phyloP scores from a whole-genome alignment of 2,329 filamentous ascomycete genomes.

The Botrytis squamosa region DNA sequence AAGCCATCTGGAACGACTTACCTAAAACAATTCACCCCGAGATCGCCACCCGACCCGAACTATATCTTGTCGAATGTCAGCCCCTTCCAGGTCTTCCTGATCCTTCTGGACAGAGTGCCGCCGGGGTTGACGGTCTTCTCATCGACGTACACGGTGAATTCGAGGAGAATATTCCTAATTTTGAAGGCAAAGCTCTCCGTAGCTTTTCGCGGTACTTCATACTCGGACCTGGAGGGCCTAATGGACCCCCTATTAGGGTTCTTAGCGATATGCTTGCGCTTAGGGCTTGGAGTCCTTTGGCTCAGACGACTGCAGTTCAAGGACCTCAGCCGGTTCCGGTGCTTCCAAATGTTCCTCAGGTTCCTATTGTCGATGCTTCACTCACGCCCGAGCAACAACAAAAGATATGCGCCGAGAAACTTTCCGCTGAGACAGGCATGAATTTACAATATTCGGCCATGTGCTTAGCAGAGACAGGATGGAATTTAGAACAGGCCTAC shows the following conservation, averaged over 20 bases:
- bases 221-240: conserved; percentile 69
- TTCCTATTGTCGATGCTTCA: conserved; percentile 15
- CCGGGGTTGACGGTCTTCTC: conserved; percentile 74
- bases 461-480: conserved; percentile 76
- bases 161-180: conserved; percentile 64
- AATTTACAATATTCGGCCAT: conserved; percentile 74
- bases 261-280: conserved; percentile 77
- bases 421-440: conserved; percentile 78
- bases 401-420: conserved; percentile 69
- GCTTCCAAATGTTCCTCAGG: conserved; percentile 26
- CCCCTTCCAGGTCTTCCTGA: conserved; percentile 70
- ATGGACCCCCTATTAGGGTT: conserved; percentile 61
- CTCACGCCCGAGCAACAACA: conserved; percentile 44
- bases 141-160: conserved; percentile 83
- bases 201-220: conserved; percentile 82
- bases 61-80: conserved; percentile 83
- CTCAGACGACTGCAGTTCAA: conserved; percentile 33
- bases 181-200: conserved; percentile 60
- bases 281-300: conserved; percentile 59
- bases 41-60: conserved; percentile 62
- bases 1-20: conserved; percentile 65
- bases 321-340: background rate
- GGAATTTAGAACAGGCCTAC: conserved; percentile 76
- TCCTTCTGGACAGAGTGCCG: conserved; percentile 58
- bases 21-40: conserved; percentile 74